Conservation (phyloP, 2,329 filamentous ascomycete species). For the Colletotrichum euphorbiae region DNA sequence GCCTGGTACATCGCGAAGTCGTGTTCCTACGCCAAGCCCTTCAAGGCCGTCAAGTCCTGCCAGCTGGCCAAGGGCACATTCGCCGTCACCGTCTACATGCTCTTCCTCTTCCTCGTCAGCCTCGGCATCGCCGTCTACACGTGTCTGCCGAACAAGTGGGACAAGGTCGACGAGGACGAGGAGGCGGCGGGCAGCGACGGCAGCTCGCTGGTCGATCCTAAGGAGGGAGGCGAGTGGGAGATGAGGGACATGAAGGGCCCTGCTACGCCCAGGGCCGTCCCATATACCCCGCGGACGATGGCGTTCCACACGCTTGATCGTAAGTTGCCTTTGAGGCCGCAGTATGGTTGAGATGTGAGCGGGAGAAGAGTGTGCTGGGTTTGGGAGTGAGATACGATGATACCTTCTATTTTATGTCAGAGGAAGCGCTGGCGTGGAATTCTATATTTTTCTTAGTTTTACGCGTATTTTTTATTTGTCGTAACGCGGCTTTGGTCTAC, state of each 20-base stretch:
- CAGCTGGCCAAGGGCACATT: slow-evolving; percentile 75
- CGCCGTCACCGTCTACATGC: slow-evolving; percentile 72
- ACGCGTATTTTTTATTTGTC: background rate
- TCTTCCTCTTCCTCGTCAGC: slow-evolving; percentile 71
- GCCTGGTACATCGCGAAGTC: slow-evolving; percentile 82
- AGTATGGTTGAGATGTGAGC: slow-evolving; percentile 40
- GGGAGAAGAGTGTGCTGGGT: too few relatives aligned
- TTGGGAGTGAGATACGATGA: background rate
- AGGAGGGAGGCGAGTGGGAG: slow-evolving; percentile 64
- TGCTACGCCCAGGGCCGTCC: slow-evolving; percentile 52
- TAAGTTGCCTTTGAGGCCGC: slow-evolving; percentile 63
- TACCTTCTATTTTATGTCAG: background rate
- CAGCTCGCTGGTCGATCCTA: slow-evolving; percentile 47
- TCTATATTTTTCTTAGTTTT: background rate
- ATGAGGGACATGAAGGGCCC: slow-evolving; percentile 63
- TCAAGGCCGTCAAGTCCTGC: slow-evolving; percentile 69
- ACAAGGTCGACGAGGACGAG: slow-evolving; percentile 59
- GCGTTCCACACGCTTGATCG: slow-evolving; percentile 74
- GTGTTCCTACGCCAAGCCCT: slow-evolving; percentile 70
- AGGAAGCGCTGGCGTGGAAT: background rate
- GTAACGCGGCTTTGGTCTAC: background rate
- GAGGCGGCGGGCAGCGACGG: slow-evolving; percentile 44
- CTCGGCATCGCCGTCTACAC: slow-evolving; percentile 69
- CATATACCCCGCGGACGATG: slow-evolving; percentile 74
- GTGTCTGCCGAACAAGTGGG: slow-evolving; percentile 66